Evolutionary conservation across 2,329 filamentous ascomycete genomes (phyloP).

Genomic region (Colletotrichum orbiculare): DNA sequence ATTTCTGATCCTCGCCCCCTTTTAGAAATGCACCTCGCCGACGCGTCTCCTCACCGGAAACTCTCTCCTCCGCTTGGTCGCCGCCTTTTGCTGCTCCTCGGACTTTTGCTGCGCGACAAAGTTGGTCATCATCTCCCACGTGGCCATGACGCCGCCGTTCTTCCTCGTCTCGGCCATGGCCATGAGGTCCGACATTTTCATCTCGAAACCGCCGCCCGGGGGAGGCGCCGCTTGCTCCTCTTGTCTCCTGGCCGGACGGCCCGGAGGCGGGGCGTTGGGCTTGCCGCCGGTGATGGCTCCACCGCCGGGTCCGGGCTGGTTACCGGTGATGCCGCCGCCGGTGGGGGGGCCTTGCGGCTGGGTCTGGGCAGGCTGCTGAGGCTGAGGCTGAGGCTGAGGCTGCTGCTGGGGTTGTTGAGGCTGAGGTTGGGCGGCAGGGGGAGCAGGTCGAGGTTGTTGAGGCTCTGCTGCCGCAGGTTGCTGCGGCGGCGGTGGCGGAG

Average conservation of each 20-base stretch:
- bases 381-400: slow-evolving; percentile 3
- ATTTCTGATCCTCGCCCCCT: neutral
- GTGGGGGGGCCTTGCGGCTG: slow-evolving; percentile 20
- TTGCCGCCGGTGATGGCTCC: slow-evolving; percentile 16
- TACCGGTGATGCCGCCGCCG: slow-evolving; percentile 25
- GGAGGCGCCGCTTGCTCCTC: neutral
- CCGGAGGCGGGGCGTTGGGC: slow-evolving; percentile 1
- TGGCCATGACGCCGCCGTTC: slow-evolving; percentile 27
- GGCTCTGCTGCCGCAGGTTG: neutral
- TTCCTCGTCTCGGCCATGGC: slow-evolving; percentile 25
- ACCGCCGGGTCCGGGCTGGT: slow-evolving; percentile 21
- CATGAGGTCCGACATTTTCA: slow-evolving; percentile 34
- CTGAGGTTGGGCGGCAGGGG: slow-evolving; percentile 8
- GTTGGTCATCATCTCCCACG: slow-evolving; percentile 31
- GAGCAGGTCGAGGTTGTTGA: slow-evolving; percentile 5
- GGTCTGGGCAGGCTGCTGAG: slow-evolving; percentile 1
- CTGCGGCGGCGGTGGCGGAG: neutral
- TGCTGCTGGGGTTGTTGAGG: slow-evolving; percentile 8
- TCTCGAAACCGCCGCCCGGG: slow-evolving; percentile 15
- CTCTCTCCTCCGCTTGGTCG: slow-evolving; percentile 9
- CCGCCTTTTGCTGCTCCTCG: slow-evolving; percentile 18
- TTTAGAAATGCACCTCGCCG: slow-evolving; percentile 26
- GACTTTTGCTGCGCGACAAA: slow-evolving; percentile 23
- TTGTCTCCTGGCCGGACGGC: slow-evolving; percentile 3
- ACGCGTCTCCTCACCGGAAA: slow-evolving; percentile 26